Conservation (phyloP, 129 eudicot species). For the Logfia minima region DNA sequence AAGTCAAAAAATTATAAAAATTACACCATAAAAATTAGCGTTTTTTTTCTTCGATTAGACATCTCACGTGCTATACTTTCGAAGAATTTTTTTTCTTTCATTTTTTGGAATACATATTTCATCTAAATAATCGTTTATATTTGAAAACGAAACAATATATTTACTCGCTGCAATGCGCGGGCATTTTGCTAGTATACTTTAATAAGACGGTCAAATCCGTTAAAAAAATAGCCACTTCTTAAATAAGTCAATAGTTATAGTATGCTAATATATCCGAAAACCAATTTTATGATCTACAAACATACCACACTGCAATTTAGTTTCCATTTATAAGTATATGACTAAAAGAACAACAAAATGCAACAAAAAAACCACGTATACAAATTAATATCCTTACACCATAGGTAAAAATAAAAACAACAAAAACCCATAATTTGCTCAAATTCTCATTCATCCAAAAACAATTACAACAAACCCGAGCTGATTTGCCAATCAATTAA, state of each 20-base stretch:
- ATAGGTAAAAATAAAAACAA: neutral
- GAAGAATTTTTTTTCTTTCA: too few species aligned
- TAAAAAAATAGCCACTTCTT: too few species aligned
- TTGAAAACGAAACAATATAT: too few species aligned
- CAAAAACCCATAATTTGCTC: neutral
- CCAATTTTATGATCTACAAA: neutral
- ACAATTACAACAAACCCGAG: neutral
- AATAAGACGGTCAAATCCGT: neutral
- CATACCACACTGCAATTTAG: neutral
- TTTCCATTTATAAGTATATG: neutral
- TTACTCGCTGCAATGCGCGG: too few species aligned
- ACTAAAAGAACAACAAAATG: neutral
- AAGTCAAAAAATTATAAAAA: too few species aligned
- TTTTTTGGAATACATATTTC: too few species aligned
- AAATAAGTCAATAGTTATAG: neutral
- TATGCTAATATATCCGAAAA: neutral
- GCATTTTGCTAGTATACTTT: too few species aligned
- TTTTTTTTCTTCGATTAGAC: too few species aligned
- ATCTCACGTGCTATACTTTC: too few species aligned
- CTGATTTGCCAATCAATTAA: neutral
- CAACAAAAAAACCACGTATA: neutral
- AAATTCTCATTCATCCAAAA: neutral
- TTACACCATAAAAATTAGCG: too few species aligned
- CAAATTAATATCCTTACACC: neutral
- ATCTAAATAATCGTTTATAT: too few species aligned